Evolutionary conservation across 495 filamentous ascomycete species (phyloP).

Genomic region (Hypoxylon fuscum): DNA sequence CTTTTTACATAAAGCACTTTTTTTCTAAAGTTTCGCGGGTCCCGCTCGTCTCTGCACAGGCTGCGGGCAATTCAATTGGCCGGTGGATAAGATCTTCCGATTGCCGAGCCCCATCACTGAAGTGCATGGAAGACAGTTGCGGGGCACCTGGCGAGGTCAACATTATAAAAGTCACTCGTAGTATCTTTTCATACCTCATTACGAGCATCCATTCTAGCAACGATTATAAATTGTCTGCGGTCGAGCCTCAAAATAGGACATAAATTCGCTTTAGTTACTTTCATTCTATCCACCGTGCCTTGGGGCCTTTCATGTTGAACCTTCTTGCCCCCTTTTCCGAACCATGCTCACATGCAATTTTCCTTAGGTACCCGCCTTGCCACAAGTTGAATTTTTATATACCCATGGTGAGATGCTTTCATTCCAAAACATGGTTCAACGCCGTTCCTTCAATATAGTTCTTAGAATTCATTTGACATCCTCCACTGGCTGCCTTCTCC

Average conservation of each 20-base stretch:
- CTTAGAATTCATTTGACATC: conserved; percentile 4
- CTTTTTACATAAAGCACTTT: conserved; percentile 29
- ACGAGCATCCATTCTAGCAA: background rate
- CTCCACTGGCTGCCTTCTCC: background rate
- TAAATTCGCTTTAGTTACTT: conserved; percentile 2
- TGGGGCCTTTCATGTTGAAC: conserved; percentile 55
- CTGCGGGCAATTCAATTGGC: conserved; percentile 14
- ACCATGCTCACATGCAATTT: conserved; percentile 58
- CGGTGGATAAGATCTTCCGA: conserved; percentile 33
- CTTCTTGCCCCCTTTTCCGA: conserved; percentile 52
- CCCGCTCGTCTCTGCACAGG: too few species aligned
- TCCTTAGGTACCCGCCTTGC: conserved; percentile 25
- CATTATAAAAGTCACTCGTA: too few species aligned
- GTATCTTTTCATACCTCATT: too few species aligned
- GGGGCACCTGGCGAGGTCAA: too few species aligned
- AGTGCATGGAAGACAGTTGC: too few species aligned
- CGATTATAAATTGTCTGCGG: background rate
- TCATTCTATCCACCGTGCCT: conserved; percentile 20
- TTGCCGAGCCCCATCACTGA: conserved; percentile 7
- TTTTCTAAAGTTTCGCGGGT: conserved; percentile 14
- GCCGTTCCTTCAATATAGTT: conserved; percentile 12
- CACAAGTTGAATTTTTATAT: conserved; percentile 38
- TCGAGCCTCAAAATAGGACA: background rate
- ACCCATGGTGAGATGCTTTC: conserved; percentile 30
- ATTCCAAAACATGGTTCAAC: conserved; percentile 29